Conservation (phyloP, 2,329 filamentous ascomycete species). For the Fusarium nanum region DNA sequence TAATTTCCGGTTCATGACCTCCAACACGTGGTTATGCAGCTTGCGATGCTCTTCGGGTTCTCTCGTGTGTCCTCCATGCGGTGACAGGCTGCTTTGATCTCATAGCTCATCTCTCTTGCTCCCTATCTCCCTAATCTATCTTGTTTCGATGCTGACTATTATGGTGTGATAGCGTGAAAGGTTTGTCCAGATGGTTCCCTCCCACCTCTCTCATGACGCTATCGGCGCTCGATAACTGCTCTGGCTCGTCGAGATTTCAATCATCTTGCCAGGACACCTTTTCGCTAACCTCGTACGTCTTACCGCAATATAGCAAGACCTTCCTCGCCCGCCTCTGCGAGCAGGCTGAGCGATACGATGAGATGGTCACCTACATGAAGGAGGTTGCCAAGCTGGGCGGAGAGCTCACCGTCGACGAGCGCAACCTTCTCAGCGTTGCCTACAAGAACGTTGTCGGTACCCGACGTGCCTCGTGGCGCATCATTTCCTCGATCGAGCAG, state of each 20-base stretch:
- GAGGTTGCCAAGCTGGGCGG: slow-evolving; percentile 91
- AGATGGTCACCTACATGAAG: slow-evolving; percentile 99
- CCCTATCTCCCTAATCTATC: slow-evolving; percentile 26
- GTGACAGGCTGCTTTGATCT: neutral
- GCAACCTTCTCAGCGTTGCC: slow-evolving; percentile 97
- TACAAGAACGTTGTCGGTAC: slow-evolving; percentile 99
- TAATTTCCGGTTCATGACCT: slow-evolving; percentile 9
- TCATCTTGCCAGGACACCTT: slow-evolving; percentile 38
- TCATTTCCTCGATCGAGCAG: slow-evolving; percentile 99
- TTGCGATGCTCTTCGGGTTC: slow-evolving; percentile 2
- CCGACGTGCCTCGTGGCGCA: slow-evolving; percentile 98
- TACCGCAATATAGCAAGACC: slow-evolving; percentile 80
- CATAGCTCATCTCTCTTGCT: slow-evolving; percentile 17
- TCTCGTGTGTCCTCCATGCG: neutral
- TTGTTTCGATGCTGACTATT: slow-evolving; percentile 51
- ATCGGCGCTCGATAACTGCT: slow-evolving; percentile 27
- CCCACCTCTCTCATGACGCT: slow-evolving; percentile 25
- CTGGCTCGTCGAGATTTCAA: slow-evolving; percentile 33
- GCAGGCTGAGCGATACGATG: slow-evolving; percentile 99
- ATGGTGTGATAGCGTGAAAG: slow-evolving; percentile 71
- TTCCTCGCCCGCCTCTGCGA: slow-evolving; percentile 99
- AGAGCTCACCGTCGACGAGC: slow-evolving; percentile 94
- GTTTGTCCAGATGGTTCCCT: slow-evolving; percentile 59
- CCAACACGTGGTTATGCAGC: slow-evolving; percentile 1
- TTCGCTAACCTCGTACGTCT: slow-evolving; percentile 46